Evolutionary conservation across 495 filamentous ascomycete species (phyloP).

Genomic region (Arthonia radiata): DNA sequence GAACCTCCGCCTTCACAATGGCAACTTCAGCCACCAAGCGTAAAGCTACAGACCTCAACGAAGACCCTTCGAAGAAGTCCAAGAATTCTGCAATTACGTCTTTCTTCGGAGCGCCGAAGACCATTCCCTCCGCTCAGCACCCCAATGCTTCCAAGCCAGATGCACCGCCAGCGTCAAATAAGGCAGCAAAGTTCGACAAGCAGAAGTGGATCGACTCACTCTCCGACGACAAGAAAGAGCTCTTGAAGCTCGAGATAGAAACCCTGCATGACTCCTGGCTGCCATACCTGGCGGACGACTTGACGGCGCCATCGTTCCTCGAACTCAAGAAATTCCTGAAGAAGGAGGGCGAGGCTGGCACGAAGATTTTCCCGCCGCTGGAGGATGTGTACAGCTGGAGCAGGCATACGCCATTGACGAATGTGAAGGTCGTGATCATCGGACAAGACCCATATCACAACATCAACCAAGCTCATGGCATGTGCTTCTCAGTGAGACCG

Average conservation of each 20-base stretch:
- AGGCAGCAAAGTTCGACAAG: conserved; percentile 54
- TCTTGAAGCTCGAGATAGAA: conserved; percentile 72
- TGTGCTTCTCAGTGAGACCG: conserved; percentile 80
- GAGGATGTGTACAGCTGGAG: conserved; percentile 95
- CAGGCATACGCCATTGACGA: conserved; percentile 65
- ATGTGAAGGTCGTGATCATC: conserved; percentile 68
- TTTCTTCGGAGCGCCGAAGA: conserved; percentile 34
- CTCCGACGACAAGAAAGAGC: conserved; percentile 52
- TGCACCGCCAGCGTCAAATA: conserved; percentile 7
- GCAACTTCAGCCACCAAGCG: too few relatives aligned
- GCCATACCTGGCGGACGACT: conserved; percentile 57
- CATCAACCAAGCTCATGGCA: conserved; percentile 79
- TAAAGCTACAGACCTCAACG: conserved; percentile 29
- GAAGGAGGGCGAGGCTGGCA: conserved; percentile 42
- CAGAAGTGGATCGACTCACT: conserved; percentile 59
- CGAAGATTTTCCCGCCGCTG: conserved; percentile 60
- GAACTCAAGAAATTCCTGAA: conserved; percentile 71
- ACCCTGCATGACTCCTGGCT: conserved; percentile 84
- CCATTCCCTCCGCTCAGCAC: conserved; percentile 11
- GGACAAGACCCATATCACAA: conserved; percentile 98
- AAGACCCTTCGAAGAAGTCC: conserved; percentile 38
- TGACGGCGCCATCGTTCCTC: conserved; percentile 53
- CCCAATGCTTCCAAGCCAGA: conserved; percentile 10
- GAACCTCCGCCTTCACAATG: too few relatives aligned
- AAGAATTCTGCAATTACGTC: conserved; percentile 43